These are phyloP conservation scores for Dendrobium huoshanense DNA, from an alignment of 106 monocot genomes.

Conservation along the genomic window DNA sequence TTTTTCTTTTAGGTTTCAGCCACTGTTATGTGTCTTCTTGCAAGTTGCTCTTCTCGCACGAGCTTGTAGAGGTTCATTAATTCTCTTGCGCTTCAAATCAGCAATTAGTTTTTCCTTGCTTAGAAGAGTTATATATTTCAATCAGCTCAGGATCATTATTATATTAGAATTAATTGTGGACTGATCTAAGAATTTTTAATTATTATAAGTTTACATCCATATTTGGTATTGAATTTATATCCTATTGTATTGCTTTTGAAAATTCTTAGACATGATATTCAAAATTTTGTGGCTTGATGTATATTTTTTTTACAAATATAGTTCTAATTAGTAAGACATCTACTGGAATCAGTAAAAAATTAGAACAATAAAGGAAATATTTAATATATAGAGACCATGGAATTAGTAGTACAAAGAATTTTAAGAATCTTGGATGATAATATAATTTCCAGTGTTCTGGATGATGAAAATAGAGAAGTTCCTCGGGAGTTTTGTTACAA, in stretches of 20 bases:
- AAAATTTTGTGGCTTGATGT: too few relatives aligned
- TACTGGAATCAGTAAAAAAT: too few relatives aligned
- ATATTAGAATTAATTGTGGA: neutral
- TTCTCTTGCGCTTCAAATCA: constrained; percentile 1
- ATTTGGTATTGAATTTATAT: neutral
- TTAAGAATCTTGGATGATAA: neutral
- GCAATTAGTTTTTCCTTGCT: neutral
- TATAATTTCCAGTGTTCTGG: neutral
- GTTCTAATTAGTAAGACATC: too few relatives aligned
- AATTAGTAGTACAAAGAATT: neutral
- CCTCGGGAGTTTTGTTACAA: neutral
- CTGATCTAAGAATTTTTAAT: neutral
- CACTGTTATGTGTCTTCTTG: neutral
- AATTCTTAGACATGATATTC: neutral
- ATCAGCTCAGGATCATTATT: neutral
- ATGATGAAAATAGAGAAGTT: neutral
- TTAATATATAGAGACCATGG: neutral
- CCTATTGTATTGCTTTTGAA: neutral
- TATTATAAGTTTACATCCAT: neutral
- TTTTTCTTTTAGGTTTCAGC: neutral
- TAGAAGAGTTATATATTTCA: neutral
- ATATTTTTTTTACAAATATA: too few relatives aligned
- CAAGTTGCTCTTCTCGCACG: neutral
- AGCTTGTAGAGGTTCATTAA: neutral
- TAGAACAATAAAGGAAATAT: neutral